These are phyloP conservation scores for Xerocomus brunneocitrinus DNA, from an alignment of 768 basidiomycete species.

Conservation along the genomic window DNA sequence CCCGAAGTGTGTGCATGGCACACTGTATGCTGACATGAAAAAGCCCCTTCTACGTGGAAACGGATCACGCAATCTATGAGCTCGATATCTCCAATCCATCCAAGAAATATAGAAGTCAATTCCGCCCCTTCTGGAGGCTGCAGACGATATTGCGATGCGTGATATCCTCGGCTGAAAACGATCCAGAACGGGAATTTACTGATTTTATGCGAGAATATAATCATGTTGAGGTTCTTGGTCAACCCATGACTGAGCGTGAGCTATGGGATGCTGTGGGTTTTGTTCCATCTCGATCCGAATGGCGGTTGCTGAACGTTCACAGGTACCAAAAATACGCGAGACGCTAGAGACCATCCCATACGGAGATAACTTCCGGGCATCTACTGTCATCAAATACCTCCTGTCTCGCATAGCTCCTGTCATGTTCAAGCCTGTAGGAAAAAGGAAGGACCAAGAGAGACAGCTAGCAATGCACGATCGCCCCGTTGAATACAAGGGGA, in stretches of 20 bases:
- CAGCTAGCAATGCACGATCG: not conserved
- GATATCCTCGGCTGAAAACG: conserved; percentile 24
- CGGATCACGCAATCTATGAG: conserved; percentile 59
- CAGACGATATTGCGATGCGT: conserved; percentile 50
- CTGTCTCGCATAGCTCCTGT: conserved; percentile 7
- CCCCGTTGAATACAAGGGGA: conserved; percentile 26
- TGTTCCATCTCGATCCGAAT: not conserved
- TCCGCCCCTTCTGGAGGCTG: conserved; percentile 46
- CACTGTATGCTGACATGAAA: not conserved
- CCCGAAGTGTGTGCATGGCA: not conserved
- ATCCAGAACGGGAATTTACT: conserved; percentile 28
- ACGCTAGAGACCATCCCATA: conserved; percentile 21
- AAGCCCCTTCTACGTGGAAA: conserved; percentile 66
- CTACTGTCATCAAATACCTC: conserved; percentile 19
- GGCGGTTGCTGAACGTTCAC: not conserved
- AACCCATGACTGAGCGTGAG: conserved; percentile 19
- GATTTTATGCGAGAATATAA: conserved; percentile 36
- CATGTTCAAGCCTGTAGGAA: conserved; percentile 12
- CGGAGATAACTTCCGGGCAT: conserved; percentile 18
- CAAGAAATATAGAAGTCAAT: conserved; percentile 37
- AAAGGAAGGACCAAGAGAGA: not conserved
- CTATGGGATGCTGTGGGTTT: conserved; percentile 27
- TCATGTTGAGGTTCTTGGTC: conserved; percentile 12
- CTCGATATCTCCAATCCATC: conserved; percentile 41
- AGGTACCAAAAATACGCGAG: conserved; percentile 20